A percentile compares a stretch with the other conserved stretches of the same genome.
Evolutionary conservation across 2,329 filamentous ascomycete genomes (phyloP).

Genomic region (Sclerotinia glacialis): DNA sequence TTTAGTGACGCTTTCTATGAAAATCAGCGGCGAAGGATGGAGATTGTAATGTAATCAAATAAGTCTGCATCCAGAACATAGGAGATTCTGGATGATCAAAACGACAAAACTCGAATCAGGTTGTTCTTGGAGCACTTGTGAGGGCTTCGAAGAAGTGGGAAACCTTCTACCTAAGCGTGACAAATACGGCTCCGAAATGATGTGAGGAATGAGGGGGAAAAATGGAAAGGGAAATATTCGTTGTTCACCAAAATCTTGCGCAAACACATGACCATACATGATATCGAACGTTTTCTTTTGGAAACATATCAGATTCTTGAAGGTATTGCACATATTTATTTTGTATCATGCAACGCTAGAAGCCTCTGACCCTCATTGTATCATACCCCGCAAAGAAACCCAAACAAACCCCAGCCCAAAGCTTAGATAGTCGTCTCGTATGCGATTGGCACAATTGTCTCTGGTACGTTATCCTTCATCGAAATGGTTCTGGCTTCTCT

Average conservation of each 20-base stretch:
- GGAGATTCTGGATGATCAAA: conserved; percentile 12
- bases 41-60: conserved; percentile 8
- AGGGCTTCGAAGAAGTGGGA: conserved; percentile 35
- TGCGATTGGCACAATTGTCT: conserved; percentile 86
- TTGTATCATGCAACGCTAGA: conserved; percentile 39
- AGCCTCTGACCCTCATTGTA: conserved; percentile 32
- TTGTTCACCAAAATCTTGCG: conserved; percentile 5
- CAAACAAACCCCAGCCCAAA: conserved; percentile 35
- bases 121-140: conserved; percentile 36
- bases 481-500: conserved; percentile 77
- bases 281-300: not conserved
- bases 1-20: too few relatives aligned
- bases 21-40: too few relatives aligned
- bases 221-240: not conserved
- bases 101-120: conserved; percentile 5
- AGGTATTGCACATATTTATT: conserved; percentile 38
- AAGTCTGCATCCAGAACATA: conserved; percentile 13
- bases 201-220: not conserved
- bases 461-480: conserved; percentile 77
- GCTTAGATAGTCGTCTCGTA: conserved; percentile 97
- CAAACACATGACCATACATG: conserved; percentile 11
- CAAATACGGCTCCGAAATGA: conserved; percentile 33
- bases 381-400: conserved; percentile 39
- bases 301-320: conserved; percentile 32
- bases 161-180: conserved; percentile 35